These are phyloP conservation scores for Barnettozyma siamensis DNA, from an alignment of 805 yeast genomes.

Conservation along the genomic window DNA sequence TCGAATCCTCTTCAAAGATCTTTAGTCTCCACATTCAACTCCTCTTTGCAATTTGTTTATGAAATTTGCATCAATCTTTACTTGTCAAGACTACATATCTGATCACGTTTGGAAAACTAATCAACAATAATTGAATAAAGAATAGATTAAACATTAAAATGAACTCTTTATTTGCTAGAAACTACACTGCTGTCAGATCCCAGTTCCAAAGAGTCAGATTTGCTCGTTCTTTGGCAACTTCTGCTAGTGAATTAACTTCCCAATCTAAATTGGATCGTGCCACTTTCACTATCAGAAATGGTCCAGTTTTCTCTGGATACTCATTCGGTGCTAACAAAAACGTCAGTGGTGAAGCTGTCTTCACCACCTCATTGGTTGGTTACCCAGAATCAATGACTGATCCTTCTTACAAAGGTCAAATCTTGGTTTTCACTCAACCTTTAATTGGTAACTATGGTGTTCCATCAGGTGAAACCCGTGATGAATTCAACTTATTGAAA, in stretches of 20 bases:
- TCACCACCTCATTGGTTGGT: conserved; percentile 96
- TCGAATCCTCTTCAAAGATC: not conserved
- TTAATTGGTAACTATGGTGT: conserved; percentile 98
- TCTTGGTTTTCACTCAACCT: conserved; percentile 94
- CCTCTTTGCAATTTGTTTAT: conserved; percentile 13
- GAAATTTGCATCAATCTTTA: conserved; percentile 26
- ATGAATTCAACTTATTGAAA: conserved; percentile 78
- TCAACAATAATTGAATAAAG: conserved; percentile 23
- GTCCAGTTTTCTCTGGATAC: conserved; percentile 87
- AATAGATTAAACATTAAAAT: conserved; percentile 8
- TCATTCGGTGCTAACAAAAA: conserved; percentile 95
- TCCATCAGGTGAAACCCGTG: conserved; percentile 76
- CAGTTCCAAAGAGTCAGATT: conserved; percentile 25
- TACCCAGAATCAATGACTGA: conserved; percentile 99
- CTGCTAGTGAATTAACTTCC: conserved; percentile 22
- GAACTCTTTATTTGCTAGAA: conserved; percentile 24
- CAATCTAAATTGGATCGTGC: conserved; percentile 58
- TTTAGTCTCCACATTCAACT: not conserved
- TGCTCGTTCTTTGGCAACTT: conserved; percentile 24
- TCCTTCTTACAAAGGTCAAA: conserved; percentile 97
- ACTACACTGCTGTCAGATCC: conserved; percentile 16
- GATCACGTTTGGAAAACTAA: conserved; percentile 50
- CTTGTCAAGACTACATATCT: conserved; percentile 44
- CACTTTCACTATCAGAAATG: conserved; percentile 83
- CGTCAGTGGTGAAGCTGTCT: conserved; percentile 95